Conservation (phyloP, 139 green algal species). For the Tetraselmis striata region DNA sequence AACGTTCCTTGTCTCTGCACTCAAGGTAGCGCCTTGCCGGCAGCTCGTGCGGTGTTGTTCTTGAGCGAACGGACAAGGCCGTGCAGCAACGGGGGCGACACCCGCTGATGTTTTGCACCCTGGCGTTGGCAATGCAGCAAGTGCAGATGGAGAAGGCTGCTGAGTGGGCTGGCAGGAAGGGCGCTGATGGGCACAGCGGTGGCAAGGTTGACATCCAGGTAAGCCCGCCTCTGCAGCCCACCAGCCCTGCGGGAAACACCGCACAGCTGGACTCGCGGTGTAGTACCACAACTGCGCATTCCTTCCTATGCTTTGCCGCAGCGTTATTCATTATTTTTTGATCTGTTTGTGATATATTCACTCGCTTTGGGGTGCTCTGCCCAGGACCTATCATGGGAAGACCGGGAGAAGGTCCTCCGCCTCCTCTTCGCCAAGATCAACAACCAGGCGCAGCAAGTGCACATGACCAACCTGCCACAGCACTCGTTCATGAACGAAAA, state of each 20-base stretch:
- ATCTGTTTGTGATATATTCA: too few species aligned
- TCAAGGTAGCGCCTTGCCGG: too few species aligned
- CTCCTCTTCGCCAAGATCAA: conserved; percentile 83
- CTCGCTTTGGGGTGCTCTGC: too few species aligned
- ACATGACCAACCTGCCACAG: conserved; percentile 38
- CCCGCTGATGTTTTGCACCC: too few species aligned
- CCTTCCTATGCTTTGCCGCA: conserved; percentile 64
- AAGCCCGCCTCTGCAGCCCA: too few species aligned
- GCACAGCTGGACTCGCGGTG: too few species aligned
- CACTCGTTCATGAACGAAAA: conserved; percentile 20
- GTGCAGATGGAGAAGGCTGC: neutral
- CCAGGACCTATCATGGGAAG: conserved; percentile 71
- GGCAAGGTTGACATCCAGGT: conserved; percentile 44
- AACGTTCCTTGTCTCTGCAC: conserved; percentile 75
- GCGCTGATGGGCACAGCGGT: neutral
- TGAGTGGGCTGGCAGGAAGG: neutral
- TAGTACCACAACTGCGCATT: too few species aligned
- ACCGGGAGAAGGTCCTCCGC: conserved; percentile 73
- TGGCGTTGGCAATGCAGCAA: neutral
- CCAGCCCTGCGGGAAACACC: too few species aligned
- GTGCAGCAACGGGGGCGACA: neutral
- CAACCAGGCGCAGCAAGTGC: conserved; percentile 39
- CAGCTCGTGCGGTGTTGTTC: too few species aligned
- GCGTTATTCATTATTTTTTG: too few species aligned
- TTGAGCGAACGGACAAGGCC: conserved; percentile 5